Percentiles rank a stretch among this genome's conserved stretches.
These are phyloP conservation scores for Orbilia ellipsospora DNA, from an alignment of 2,329 filamentous ascomycete genomes.

Conservation along the genomic window DNA sequence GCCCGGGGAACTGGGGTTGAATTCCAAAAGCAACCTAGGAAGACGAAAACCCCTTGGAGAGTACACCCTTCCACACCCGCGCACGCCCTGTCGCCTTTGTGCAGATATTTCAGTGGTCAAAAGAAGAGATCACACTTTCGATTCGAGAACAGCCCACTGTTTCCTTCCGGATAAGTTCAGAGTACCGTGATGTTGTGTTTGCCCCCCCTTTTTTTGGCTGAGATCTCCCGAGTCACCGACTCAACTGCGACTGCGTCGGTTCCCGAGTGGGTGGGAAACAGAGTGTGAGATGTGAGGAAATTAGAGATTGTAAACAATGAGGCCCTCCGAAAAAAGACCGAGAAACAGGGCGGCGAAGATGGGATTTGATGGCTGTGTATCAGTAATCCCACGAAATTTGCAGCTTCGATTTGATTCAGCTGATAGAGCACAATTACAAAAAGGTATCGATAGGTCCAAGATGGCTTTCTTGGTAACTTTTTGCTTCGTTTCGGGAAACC, in stretches of 20 bases:
- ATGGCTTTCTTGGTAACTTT: conserved; percentile 42
- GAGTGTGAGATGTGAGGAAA: neutral
- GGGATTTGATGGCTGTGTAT: conserved; percentile 22
- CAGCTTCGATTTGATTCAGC: conserved; percentile 21
- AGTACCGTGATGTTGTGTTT: conserved; percentile 30
- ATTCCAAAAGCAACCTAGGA: neutral
- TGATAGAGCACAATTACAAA: conserved; percentile 18
- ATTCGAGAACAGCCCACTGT: conserved; percentile 23
- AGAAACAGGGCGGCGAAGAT: neutral
- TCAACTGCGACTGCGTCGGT: no score
- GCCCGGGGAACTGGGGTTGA: neutral
- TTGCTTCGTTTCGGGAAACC: conserved; percentile 23
- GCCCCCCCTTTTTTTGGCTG: conserved; percentile 37
- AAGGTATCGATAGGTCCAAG: conserved; percentile 23
- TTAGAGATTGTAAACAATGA: conserved; percentile 12
- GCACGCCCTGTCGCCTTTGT: neutral
- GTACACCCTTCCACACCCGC: neutral
- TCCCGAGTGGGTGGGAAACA: neutral
- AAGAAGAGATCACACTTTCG: conserved; percentile 13
- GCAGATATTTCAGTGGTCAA: neutral
- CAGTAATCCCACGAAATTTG: conserved; percentile 20
- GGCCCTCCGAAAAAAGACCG: neutral
- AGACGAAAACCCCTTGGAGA: neutral
- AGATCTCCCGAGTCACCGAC: conserved; percentile 11
- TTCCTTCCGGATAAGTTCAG: conserved; percentile 53